Base-by-base conservation (phyloP, 441 rosid species). In the Erodium moschatum region DNA sequence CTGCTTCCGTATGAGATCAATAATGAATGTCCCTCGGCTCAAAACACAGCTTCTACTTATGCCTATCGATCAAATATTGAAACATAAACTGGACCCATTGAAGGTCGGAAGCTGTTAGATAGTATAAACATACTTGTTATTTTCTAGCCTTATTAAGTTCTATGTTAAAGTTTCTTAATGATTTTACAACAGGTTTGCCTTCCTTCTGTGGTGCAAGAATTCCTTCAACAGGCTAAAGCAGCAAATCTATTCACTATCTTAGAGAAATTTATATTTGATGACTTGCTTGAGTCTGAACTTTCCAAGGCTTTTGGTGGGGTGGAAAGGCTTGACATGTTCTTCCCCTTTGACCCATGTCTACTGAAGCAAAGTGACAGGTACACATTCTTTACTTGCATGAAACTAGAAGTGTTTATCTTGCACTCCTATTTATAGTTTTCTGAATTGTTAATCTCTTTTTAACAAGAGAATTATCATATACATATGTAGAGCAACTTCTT, bases 281-380 rank as follows among this genome's bases (percentile, higher is more conserved):
- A 83, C 63, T 31, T 84, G 62, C 72, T 84, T 35, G 96, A 88
- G 77, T 87, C 86, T 0, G 85, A 87, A 33, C 83, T 85, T 31
- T 93, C 96, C 2, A 76, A 79, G 78, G 89, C 82, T 63, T 89
- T 81, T 81, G 96, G 93, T 16, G 97, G 98, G 66, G 54, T 79
- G 67, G 89, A 93, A 75, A 86, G 93, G 84, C 88, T 93, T 56
- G 96, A 91, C 77, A 83, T 82, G 77, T 93, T 91, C 82, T 94
- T 94, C 73, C 97, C 98, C 0, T 94, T 89, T 65, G 97, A 94
- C 73, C 98, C 97, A 6, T 88, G 91, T 73, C 81, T 91, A 81
- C 77, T 94, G 73, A 81, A 82, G 77, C 75, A 63, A 60, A 74
- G 85, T 11, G 90, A 88, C 86, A 87, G 95, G 97, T 91, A 54